These are phyloP conservation scores for Candida multigemmis DNA, from an alignment of 805 yeast species.

Conservation along the genomic window DNA sequence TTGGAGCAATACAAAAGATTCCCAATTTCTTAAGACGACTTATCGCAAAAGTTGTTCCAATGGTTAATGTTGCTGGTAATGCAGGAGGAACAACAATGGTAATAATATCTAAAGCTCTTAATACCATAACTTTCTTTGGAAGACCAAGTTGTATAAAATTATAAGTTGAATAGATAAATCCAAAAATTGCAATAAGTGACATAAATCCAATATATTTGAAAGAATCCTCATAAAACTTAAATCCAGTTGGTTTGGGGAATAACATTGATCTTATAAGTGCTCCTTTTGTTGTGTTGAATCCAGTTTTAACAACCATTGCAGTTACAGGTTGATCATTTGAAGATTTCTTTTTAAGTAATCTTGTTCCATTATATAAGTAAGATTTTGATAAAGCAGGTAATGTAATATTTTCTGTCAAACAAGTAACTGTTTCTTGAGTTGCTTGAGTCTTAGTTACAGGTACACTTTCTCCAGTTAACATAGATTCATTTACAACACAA, in stretches of 20 bases:
- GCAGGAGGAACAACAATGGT: slow-evolving; percentile 99
- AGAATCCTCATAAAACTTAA: slow-evolving; percentile 89
- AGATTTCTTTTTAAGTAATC: slow-evolving; percentile 71
- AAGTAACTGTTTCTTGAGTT: slow-evolving; percentile 47
- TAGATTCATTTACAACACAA: slow-evolving; percentile 93
- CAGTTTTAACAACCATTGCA: slow-evolving; percentile 83
- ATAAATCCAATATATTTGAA: slow-evolving; percentile 94
- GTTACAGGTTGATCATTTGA: slow-evolving; percentile 69
- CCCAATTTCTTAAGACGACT: slow-evolving; percentile 53
- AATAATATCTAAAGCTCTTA: slow-evolving; percentile 87
- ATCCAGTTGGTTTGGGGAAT: slow-evolving; percentile 90
- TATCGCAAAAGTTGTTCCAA: slow-evolving; percentile 91
- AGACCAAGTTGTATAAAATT: slow-evolving; percentile 76
- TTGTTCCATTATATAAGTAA: slow-evolving; percentile 82
- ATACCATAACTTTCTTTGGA: slow-evolving; percentile 56
- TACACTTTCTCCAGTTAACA: slow-evolving; percentile 97
- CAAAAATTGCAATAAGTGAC: slow-evolving; percentile 76
- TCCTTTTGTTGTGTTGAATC: slow-evolving; percentile 94
- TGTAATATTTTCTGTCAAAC: slow-evolving; percentile 51
- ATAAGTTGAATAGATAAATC: slow-evolving; percentile 75
- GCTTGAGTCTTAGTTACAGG: slow-evolving; percentile 84
- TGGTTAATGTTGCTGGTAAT: slow-evolving; percentile 91
- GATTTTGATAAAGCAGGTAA: slow-evolving; percentile 64
- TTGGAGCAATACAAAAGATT: slow-evolving; percentile 89
- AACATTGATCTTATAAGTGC: slow-evolving; percentile 90